Evolutionary conservation across 139 green algal genomes (phyloP).

Genomic region (Chlorella sp.): DNA sequence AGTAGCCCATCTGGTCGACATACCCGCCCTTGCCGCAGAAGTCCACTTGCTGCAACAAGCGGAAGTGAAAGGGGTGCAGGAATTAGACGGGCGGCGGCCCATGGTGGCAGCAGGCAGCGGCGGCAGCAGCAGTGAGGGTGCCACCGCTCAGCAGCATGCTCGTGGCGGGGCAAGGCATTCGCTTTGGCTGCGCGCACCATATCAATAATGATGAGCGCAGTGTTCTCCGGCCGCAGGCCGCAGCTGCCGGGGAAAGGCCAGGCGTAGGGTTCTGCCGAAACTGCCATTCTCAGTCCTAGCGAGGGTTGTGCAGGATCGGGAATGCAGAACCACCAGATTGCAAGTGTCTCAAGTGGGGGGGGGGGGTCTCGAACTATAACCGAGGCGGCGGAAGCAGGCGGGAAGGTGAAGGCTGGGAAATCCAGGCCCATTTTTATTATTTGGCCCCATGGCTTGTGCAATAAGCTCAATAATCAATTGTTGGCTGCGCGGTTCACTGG

Average conservation of each 20-base stretch:
- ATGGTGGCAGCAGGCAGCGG: not conserved
- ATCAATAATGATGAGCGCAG: constrained; percentile 72
- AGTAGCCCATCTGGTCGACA: constrained; percentile 74
- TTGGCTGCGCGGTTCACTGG: no score
- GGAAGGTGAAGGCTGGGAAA: no score
- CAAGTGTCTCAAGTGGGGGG: no score
- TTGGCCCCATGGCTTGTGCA: no score
- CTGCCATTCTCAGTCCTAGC: not conserved
- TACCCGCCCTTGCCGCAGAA: constrained; percentile 74
- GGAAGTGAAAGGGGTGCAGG: not conserved
- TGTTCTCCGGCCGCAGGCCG: constrained; percentile 53
- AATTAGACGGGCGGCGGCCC: not conserved
- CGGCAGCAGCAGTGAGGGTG: not conserved
- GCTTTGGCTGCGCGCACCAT: constrained; percentile 55
- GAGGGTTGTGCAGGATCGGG: no score
- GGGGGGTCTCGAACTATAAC: no score
- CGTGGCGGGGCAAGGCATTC: not conserved
- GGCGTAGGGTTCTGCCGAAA: constrained; percentile 51
- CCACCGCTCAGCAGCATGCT: not conserved
- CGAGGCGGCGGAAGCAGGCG: no score
- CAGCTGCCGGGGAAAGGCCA: constrained; percentile 59
- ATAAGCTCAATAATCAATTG: no score
- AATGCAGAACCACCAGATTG: no score
- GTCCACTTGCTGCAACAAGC: constrained; percentile 53
- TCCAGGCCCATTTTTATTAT: no score